Conservation (phyloP, 1,139 yeast genomes). For the Saccharomyces hybrid region DNA sequence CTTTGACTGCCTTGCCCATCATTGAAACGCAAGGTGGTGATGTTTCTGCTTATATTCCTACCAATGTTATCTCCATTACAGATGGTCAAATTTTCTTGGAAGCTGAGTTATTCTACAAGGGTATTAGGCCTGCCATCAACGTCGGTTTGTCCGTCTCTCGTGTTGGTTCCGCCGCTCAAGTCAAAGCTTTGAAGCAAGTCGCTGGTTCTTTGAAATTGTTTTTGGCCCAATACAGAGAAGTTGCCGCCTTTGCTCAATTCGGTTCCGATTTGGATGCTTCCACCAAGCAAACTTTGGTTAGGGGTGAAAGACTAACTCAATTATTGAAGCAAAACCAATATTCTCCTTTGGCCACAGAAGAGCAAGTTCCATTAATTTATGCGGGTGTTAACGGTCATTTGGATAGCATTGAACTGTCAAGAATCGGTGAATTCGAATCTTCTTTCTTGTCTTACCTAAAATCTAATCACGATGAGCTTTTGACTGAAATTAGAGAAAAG, state of each 20-base stretch:
- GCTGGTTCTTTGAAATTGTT: constrained; percentile 99
- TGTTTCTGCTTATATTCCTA: constrained; percentile 96
- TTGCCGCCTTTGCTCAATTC: constrained; percentile 99
- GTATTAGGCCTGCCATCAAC: constrained; percentile 99
- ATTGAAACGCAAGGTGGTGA: constrained; percentile 99
- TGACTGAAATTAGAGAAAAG: constrained; percentile 75
- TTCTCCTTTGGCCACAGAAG: constrained; percentile 96
- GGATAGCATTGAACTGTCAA: constrained; percentile 77
- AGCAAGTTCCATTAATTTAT: constrained; percentile 96
- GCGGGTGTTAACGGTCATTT: constrained; percentile 99
- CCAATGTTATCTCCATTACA: constrained; percentile 94
- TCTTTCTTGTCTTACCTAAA: constrained; percentile 87
- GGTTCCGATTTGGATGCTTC: constrained; percentile 99
- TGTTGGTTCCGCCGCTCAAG: constrained; percentile 99
- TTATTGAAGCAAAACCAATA: constrained; percentile 97
- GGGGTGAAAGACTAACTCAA: constrained; percentile 99
- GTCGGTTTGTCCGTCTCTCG: constrained; percentile 99
- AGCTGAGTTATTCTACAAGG: constrained; percentile 99
- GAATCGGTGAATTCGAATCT: constrained; percentile 86
- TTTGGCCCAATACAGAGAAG: constrained; percentile 99
- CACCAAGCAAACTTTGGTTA: constrained; percentile 95
- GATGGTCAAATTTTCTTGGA: constrained; percentile 98
- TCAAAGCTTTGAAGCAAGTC: constrained; percentile 99
- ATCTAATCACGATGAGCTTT: constrained; percentile 79
- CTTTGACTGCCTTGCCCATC: constrained; percentile 92